Percentiles rank a stretch among this genome's conserved stretches.
phyloP scores from a whole-genome alignment of 2,329 filamentous ascomycete species.

The Colletotrichum sp. region DNA sequence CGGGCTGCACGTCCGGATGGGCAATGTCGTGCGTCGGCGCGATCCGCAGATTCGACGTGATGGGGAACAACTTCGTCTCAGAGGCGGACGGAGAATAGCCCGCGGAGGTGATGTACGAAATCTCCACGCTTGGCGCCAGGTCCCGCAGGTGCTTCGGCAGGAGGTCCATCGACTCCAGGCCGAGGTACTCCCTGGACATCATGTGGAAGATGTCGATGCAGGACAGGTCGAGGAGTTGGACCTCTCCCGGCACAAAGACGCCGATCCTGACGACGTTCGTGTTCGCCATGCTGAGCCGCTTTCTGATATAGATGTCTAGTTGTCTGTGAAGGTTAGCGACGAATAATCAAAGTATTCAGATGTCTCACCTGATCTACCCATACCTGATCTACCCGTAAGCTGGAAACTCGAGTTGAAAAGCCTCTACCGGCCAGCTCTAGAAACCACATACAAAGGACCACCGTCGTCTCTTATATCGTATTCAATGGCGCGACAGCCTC shows the following conservation, averaged over 20 bases:
- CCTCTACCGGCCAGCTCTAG: not conserved
- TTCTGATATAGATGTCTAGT: not conserved
- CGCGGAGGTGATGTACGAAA: conserved; percentile 52
- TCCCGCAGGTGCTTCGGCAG: conserved; percentile 40
- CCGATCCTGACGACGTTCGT: conserved; percentile 46
- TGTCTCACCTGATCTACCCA: not conserved
- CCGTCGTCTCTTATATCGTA: not conserved
- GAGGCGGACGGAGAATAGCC: conserved; percentile 28
- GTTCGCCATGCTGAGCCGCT: conserved; percentile 7
- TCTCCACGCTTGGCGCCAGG: conserved; percentile 46
- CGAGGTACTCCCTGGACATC: conserved; percentile 51
- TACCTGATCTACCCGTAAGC: not conserved
- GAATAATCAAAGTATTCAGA: not conserved
- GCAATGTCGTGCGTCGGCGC: conserved; percentile 47
- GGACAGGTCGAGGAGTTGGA: conserved; percentile 56
- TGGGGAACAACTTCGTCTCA: conserved; percentile 29
- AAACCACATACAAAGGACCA: not conserved
- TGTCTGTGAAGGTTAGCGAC: not conserved
- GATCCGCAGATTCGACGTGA: conserved; percentile 46
- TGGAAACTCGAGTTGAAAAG: not conserved
- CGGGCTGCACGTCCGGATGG: conserved; percentile 53
- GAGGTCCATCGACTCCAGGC: conserved; percentile 19
- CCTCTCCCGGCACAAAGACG: conserved; percentile 52
- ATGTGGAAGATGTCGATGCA: conserved; percentile 54
- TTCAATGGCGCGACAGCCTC: not conserved